A percentile compares a stretch with the other conserved stretches of the same genome.
Evolutionary conservation across 768 basidiomycete genomes (phyloP).

Genomic region (Termitomyces sp.): DNA sequence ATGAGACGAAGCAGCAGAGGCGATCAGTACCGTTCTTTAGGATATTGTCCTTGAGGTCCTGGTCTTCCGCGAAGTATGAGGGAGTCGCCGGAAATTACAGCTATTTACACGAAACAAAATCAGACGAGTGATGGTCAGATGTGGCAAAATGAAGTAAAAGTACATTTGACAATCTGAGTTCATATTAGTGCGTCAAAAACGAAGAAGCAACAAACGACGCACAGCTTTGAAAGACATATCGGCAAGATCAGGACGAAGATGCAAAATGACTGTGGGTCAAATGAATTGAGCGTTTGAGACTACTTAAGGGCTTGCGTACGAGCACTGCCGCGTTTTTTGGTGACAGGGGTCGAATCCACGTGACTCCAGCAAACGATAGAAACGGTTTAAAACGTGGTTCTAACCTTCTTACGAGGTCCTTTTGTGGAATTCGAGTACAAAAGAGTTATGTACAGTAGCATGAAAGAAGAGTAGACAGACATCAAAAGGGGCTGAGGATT

Average conservation of each 20-base stretch:
- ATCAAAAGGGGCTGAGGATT: conserved; percentile 17
- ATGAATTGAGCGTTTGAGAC: not conserved
- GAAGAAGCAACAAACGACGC: conserved; percentile 22
- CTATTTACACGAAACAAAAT: conserved; percentile 34
- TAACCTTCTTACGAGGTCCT: too few relatives aligned
- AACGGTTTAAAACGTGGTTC: too few relatives aligned
- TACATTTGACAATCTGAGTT: conserved; percentile 60
- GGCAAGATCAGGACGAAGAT: not conserved
- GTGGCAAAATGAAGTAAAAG: conserved; percentile 17
- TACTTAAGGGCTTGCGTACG: not conserved
- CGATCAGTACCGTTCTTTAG: conserved; percentile 76
- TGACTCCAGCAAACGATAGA: not conserved
- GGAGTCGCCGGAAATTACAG: conserved; percentile 89
- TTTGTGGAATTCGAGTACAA: too few relatives aligned
- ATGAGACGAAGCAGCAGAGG: not conserved
- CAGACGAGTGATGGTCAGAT: conserved; percentile 17
- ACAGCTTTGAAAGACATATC: conserved; percentile 79
- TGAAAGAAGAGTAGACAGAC: too few relatives aligned
- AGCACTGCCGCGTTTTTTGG: not conserved
- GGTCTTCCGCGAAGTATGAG: conserved; percentile 77
- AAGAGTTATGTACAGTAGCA: too few relatives aligned
- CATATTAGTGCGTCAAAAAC: not conserved
- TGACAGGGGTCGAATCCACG: conserved; percentile 4
- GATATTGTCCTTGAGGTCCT: conserved; percentile 79
- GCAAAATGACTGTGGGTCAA: not conserved